These are phyloP conservation scores for Aspergillus ustus DNA, from an alignment of 2,329 filamentous ascomycete species.

Conservation along the genomic window DNA sequence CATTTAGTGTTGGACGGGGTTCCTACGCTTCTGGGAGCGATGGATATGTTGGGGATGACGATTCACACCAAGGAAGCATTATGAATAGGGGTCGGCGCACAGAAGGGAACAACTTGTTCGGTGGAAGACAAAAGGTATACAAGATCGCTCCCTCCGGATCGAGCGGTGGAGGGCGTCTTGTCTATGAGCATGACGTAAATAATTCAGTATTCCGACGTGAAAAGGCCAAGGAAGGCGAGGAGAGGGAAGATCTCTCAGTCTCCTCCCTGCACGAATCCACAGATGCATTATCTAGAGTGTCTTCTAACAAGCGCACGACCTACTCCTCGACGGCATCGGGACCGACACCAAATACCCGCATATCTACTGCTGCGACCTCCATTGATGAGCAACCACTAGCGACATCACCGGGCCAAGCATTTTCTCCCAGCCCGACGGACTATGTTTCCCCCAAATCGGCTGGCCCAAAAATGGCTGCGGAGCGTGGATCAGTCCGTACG, in stretches of 20 bases:
- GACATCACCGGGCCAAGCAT: conserved; percentile 31
- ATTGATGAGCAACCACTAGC: conserved; percentile 69
- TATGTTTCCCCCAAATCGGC: conserved; percentile 32
- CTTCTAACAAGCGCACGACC: conserved; percentile 78
- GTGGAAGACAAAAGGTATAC: conserved; percentile 94
- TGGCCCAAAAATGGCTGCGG: conserved; percentile 49
- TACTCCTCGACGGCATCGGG: conserved; percentile 80
- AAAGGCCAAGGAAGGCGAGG: conserved; percentile 58
- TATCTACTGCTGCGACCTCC: conserved; percentile 88
- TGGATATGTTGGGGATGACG: conserved; percentile 67
- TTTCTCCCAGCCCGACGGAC: conserved; percentile 22
- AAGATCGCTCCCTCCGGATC: conserved; percentile 67
- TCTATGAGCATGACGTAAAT: conserved; percentile 88
- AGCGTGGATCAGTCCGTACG: conserved; percentile 71
- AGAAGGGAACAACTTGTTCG: conserved; percentile 92
- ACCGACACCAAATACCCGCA: conserved; percentile 69
- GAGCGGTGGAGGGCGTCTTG: conserved; percentile 58
- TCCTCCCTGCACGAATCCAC: conserved; percentile 47
- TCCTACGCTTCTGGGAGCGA: conserved; percentile 69
- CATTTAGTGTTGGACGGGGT: conserved; percentile 63
- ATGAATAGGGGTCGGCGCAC: conserved; percentile 81
- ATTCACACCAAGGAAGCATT: conserved; percentile 67
- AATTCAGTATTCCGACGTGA: conserved; percentile 79
- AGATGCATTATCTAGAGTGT: conserved; percentile 61
- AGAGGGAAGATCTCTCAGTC: conserved; percentile 53